Percentiles rank a stretch among this genome's conserved stretches.
phyloP scores from a whole-genome alignment of 805 yeast genomes.

The Komagataella mondaviorum region DNA sequence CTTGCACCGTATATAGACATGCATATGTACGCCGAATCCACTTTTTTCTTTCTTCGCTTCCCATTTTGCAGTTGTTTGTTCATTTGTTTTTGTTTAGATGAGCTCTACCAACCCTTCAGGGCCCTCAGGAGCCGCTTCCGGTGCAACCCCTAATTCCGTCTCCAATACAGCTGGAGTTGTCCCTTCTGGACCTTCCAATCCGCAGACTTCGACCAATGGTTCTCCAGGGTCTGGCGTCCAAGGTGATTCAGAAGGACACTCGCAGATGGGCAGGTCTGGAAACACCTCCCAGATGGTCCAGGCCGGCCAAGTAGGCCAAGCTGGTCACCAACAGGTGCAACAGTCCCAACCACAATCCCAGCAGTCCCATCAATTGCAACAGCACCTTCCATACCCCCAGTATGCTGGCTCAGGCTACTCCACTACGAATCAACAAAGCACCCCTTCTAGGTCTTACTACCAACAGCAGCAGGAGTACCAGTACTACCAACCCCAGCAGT shows the following conservation, averaged over 20 bases:
- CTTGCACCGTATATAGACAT: neutral
- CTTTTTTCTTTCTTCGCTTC: neutral
- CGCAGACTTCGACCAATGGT: neutral
- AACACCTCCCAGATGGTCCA: neutral
- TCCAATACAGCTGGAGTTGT: neutral
- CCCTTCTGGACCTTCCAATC: neutral
- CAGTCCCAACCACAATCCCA: neutral
- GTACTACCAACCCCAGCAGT: neutral
- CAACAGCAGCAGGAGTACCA: neutral
- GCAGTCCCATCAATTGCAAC: neutral
- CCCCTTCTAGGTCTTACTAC: neutral
- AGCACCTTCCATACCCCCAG: neutral
- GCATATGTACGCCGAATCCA: neutral
- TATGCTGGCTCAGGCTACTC: neutral
- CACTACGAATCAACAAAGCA: neutral
- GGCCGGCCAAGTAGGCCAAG: neutral
- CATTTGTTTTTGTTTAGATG: neutral
- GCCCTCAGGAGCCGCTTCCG: neutral
- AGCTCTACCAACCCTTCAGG: neutral
- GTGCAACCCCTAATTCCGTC: neutral
- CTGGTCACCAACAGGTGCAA: slow-evolving; percentile 1
- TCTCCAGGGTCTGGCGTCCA: neutral
- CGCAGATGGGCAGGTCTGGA: neutral
- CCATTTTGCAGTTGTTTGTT: neutral
- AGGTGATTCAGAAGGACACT: neutral